Base-by-base conservation (phyloP, 257 asterid genomes). In the Prunella vulgaris region DNA sequence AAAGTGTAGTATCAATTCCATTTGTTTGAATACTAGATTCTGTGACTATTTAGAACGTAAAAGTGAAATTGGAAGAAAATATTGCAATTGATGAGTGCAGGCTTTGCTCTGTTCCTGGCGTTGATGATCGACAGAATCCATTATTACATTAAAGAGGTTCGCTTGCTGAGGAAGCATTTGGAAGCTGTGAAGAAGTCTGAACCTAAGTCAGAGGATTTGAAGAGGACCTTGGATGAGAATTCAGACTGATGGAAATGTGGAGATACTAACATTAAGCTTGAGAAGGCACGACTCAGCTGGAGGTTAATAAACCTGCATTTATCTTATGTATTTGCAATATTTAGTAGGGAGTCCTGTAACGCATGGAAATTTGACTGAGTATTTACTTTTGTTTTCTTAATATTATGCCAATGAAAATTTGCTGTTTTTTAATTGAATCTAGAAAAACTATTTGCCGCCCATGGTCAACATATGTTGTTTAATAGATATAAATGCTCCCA, bases 111-210 rank as follows among this genome's bases (percentile, higher is more conserved):
- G 12, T 87, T 87, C 77, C 83, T 88, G 56, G 88, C 81, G 3
- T 73, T 88, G 83, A 88, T 88, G 92, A 85, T 93, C 13, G 96
- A 88, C 77, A 83, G 93, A 75, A 82, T 90, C 77, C 98, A 90
- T 81, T 87, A 93, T 51, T 93, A 90, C 85, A 88, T 93, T 60
- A 87, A 90, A 65, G 98, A 93, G 87, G 96, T 93, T 5, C 92
- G 93, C 14, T 70, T 83, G 79, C 85, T 93, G 48, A 83, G 98
- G 54, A 93, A 80, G 85, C 88, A 83, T 66, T 74, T 80, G 84
- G 96, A 86, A 70, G 90, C 95, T 58, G 77, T 85, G 48, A 88
- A 86, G 85, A 86, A 54, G 79, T 77, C 76, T 53, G 93, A 82
- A 56, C 83, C 77, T 17, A 78, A 72, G 75, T 52, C 79, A 17